phyloP scores from a whole-genome alignment of 2,329 filamentous ascomycete genomes.

The Colletotrichum graminicola region DNA sequence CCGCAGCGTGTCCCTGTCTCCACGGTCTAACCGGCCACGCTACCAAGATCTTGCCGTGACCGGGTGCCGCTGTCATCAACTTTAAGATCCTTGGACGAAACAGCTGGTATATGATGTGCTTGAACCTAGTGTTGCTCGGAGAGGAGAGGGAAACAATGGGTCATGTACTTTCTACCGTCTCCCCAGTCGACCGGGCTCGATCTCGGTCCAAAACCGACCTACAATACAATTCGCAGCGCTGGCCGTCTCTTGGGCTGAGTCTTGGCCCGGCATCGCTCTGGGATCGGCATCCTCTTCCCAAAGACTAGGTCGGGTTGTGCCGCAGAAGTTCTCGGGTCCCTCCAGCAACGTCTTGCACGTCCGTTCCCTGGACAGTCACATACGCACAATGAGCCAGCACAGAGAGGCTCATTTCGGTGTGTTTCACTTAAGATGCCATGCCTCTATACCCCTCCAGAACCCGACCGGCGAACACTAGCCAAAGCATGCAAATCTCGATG shows the following conservation, averaged over 20 bases:
- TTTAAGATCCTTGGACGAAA: neutral
- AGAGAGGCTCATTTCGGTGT: neutral
- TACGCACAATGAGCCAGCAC: neutral
- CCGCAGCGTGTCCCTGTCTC: slow-evolving; percentile 12
- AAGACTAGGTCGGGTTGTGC: neutral
- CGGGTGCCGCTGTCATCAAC: slow-evolving; percentile 35
- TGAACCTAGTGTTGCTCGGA: neutral
- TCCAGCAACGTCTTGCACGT: neutral
- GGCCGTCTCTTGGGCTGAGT: neutral
- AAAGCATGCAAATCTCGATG: neutral
- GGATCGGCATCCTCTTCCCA: neutral
- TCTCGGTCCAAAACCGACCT: neutral
- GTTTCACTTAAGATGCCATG: neutral
- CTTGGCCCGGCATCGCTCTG: neutral
- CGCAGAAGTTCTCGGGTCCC: neutral
- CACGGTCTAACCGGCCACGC: slow-evolving; percentile 25
- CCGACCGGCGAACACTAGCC: neutral
- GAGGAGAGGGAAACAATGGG: neutral
- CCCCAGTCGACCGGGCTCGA: neutral
- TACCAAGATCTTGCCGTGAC: slow-evolving; percentile 19
- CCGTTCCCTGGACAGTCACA: neutral
- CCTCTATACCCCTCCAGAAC: neutral
- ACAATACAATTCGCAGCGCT: neutral
- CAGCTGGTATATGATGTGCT: slow-evolving; percentile 1
- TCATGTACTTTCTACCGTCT: neutral